phyloP scores from a whole-genome alignment of 257 asterid genomes.

The Misopates orontium region DNA sequence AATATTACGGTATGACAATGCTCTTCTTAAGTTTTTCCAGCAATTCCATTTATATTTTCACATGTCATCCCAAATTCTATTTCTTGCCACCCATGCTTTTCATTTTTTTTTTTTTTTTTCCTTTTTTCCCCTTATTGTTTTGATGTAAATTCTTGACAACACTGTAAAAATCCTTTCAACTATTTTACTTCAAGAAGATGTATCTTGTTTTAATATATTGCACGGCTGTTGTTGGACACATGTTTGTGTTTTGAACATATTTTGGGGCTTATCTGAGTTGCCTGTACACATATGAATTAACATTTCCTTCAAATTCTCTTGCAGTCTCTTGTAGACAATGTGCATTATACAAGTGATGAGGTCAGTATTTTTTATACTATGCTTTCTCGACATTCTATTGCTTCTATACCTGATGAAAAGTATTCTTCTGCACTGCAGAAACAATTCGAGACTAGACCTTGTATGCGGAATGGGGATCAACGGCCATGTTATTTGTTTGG shows the following conservation, averaged over 20 bases:
- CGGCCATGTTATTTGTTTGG: conserved; percentile 86
- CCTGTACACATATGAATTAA: background rate
- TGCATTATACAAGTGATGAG: conserved; percentile 82
- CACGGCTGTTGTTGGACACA: too few species aligned
- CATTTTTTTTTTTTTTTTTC: too few species aligned
- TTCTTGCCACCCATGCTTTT: too few species aligned
- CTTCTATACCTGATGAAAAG: conserved; percentile 20
- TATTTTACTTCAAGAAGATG: too few species aligned
- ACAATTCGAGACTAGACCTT: conserved; percentile 52
- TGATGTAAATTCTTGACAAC: too few species aligned
- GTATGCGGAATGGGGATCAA: conserved; percentile 86
- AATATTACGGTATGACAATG: conserved; percentile 68
- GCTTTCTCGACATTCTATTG: background rate
- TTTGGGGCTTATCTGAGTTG: conserved; percentile 9
- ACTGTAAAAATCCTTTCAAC: too few species aligned
- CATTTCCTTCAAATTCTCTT: conserved; percentile 30
- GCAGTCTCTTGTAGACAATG: conserved; percentile 77
- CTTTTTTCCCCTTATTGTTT: too few species aligned
- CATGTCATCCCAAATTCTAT: too few species aligned
- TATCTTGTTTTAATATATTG: too few species aligned
- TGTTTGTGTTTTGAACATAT: background rate
- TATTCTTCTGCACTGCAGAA: conserved; percentile 46
- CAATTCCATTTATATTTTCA: too few species aligned
- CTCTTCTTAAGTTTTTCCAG: background rate
- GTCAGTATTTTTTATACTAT: conserved; percentile 37